Percentiles rank a stretch among this genome's conserved stretches.
These are phyloP conservation scores for Suillus variegatus DNA, from an alignment of 768 basidiomycete species.

Conservation along the genomic window DNA sequence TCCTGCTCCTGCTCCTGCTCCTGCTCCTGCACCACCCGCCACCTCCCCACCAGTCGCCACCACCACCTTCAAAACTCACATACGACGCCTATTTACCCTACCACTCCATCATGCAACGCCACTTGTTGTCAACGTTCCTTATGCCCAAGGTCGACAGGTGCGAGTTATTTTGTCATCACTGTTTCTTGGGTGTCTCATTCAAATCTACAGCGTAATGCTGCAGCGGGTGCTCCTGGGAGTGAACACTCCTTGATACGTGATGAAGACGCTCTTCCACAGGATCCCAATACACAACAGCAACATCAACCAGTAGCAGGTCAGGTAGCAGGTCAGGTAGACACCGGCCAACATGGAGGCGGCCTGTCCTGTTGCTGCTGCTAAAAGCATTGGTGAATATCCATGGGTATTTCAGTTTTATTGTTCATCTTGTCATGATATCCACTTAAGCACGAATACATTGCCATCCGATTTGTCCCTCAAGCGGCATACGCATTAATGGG, in stretches of 20 bases:
- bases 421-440: background rate
- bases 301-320: background rate
- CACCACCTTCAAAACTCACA: background rate
- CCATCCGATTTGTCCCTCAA: background rate
- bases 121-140: background rate
- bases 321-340: background rate
- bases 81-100: background rate
- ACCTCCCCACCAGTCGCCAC: background rate
- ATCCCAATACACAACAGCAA: background rate
- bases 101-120: background rate
- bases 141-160: background rate
- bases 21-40: background rate
- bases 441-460: background rate
- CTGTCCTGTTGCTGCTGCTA: background rate
- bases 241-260: background rate
- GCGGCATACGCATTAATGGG: background rate
- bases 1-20: background rate
- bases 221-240: background rate
- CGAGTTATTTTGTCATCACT: background rate
- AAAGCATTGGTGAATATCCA: background rate
- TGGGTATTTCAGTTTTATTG: no score
- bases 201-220: background rate
- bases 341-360: background rate
- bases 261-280: background rate
- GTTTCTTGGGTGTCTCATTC: background rate